Evolutionary conservation across 805 yeast species (phyloP), one percentile per base, ranked within the genome.

Genomic region (Ogataea nonfermentans): DNA sequence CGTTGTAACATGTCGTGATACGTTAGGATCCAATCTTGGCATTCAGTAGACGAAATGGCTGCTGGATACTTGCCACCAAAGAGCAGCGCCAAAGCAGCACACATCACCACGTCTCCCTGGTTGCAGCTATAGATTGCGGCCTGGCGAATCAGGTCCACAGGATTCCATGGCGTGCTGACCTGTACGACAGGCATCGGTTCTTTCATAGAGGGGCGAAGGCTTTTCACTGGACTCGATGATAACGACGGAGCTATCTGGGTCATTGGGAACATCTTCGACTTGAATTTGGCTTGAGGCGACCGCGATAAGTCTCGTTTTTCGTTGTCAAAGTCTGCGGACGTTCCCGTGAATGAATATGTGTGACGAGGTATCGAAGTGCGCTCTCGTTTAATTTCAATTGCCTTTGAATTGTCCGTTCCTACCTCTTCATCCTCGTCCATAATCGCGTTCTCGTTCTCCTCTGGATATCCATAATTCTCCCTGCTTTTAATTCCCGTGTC

Each of bases 101-200:
- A 69, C 70, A 79, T 65, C 10, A 80, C 63, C 12, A 81, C 52
- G 55, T 84, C 88, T 1, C 91, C 91, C 48, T 80, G 84, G 7
- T 59, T 58, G 4, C 73, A 56, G 29, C 82, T 74, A 59, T 74
- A 80, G 15, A 70, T 70, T n/a, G 77, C 59, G 0, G 79, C 76
- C 47, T 76, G 66, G 32, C 62, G 52, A 9, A 84, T 64, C 41
- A 84, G 56, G 32, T 57, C 62, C 6, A 66, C 61, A 2, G 83
- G 73, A 12, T 69, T 65, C 84, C 89, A 84, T 0, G 90, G 87
- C 9, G 19, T 12, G 11, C 14, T 8, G 19, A 22, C 22, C 13
- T 29, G 12, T 12, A 24, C 24, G 7, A 20, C 40, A 2, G 10
- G 19, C 3, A 30, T 15, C n/a, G 40, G 38, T 26, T 45, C 51